These are phyloP conservation scores for Aristolochia californica DNA, from an alignment of 164 flowering plant species.

Conservation along the genomic window DNA sequence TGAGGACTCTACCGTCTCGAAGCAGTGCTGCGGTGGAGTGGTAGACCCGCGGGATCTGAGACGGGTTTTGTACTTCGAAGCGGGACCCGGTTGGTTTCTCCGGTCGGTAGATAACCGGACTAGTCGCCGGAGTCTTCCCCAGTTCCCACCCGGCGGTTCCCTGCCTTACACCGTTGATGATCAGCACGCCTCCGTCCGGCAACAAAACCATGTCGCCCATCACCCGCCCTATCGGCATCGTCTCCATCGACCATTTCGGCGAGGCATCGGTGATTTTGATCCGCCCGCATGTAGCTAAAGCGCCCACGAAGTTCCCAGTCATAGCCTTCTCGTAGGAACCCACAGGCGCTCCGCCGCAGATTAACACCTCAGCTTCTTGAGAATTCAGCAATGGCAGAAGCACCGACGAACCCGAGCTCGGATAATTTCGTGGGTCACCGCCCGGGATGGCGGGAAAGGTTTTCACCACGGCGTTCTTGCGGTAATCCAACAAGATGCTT, in stretches of 20 bases:
- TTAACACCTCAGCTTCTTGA: slow-evolving; percentile 31
- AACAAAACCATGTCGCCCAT: slow-evolving; percentile 56
- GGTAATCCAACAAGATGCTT: slow-evolving; percentile 28
- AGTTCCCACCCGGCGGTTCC: slow-evolving; percentile 48
- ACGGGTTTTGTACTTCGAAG: slow-evolving; percentile 27
- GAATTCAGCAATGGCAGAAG: slow-evolving; percentile 27
- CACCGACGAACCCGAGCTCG: slow-evolving; percentile 42
- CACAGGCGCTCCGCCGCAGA: slow-evolving; percentile 50
- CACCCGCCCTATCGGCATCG: slow-evolving; percentile 37
- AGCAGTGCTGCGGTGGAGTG: slow-evolving; percentile 42
- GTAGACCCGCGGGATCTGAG: slow-evolving; percentile 33
- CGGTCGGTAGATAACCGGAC: slow-evolving; percentile 37
- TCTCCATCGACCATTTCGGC: slow-evolving; percentile 43
- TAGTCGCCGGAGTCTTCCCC: slow-evolving; percentile 27
- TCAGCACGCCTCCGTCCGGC: slow-evolving; percentile 37
- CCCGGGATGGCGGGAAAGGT: slow-evolving; percentile 30
- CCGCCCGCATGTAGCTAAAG: slow-evolving; percentile 36
- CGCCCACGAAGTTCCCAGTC: slow-evolving; percentile 13
- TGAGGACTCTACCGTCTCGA: slow-evolving; percentile 39
- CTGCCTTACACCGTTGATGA: slow-evolving; percentile 35
- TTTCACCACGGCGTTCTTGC: slow-evolving; percentile 14
- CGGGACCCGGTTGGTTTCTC: slow-evolving; percentile 14
- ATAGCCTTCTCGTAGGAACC: slow-evolving; percentile 20
- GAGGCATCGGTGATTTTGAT: slow-evolving; percentile 30
- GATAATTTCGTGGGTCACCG: slow-evolving; percentile 31